Evolutionary conservation across 495 filamentous ascomycete genomes (phyloP).

Genomic region (Articulospora tetracladia): DNA sequence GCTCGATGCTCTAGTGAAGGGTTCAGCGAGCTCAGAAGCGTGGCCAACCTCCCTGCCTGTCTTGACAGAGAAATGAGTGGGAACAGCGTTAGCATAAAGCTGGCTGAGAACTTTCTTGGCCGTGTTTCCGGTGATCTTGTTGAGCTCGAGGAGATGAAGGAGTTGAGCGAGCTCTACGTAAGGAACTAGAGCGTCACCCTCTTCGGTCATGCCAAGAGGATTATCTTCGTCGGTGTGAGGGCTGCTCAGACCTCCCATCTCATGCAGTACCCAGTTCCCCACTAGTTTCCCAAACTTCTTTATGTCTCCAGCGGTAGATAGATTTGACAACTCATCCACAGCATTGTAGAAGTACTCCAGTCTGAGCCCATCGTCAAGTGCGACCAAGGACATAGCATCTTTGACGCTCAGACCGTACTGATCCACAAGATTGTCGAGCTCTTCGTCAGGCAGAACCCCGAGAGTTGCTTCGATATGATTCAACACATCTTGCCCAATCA

Average conservation of each 20-base stretch:
- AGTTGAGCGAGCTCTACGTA: conserved; percentile 61
- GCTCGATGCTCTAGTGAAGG: too few relatives aligned
- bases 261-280: conserved; percentile 77
- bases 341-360: conserved; percentile 81
- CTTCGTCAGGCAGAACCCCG: conserved; percentile 66
- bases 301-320: background rate
- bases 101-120: conserved; percentile 70
- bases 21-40: too few relatives aligned
- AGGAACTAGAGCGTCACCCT: conserved; percentile 45
- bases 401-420: conserved; percentile 69
- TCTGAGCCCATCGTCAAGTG: conserved; percentile 74
- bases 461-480: conserved; percentile 53
- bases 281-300: conserved; percentile 37
- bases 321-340: conserved; percentile 38
- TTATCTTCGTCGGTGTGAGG: conserved; percentile 28
- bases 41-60: too few relatives aligned
- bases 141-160: conserved; percentile 55
- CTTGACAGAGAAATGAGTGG: conserved; percentile 31
- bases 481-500: conserved; percentile 69
- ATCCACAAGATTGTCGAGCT: conserved; percentile 53
- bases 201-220: conserved; percentile 28
- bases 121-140: conserved; percentile 68
- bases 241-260: conserved; percentile 69
- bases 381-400: conserved; percentile 79
- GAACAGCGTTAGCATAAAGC: conserved; percentile 46